Base-by-base conservation (phyloP, 2,329 filamentous ascomycete species). In the Podosphaera xanthii region DNA sequence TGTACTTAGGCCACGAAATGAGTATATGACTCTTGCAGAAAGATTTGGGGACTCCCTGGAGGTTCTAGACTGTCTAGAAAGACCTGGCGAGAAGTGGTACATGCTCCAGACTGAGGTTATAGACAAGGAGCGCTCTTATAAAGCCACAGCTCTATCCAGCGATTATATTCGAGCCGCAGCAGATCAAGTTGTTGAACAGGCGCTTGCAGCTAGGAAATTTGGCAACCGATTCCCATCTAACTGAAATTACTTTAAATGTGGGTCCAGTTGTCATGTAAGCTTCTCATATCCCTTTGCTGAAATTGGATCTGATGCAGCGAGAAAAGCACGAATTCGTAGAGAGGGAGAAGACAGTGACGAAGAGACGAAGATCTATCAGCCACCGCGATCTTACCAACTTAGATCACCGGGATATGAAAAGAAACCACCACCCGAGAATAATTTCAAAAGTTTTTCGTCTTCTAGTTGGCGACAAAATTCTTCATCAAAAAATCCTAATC, bases 11-110 rank as follows among this genome's bases (percentile, higher is more conserved):
- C 22, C 22, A 22, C 22, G 22, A 22, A 22, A 22, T 22, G 22
- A 22, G 22, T 56, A 56, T 22, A 56, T 56, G 53, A 22, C n/a
- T 9, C 12, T 56, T 38, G 53, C 53, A 38, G 58, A 85, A 82
- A 65, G 82, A 82, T 63, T 97, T 91, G 69, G 92, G 97, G 71
- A 85, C 94, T 70, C 80, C 92, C 71, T 97, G 92, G 22, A n/a
- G 7, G 35, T 56, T 40, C 5, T 38, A 22, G 53, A 56, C 4
- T 36, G 33, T 56, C 53, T 56, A 38, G 53, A 56, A 3, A 56
- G 53, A 9, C 10, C 42, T 38, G 53, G 42, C 33, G 53, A 56
- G n/a, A 56, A 56, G 53, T 56, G 53, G 53, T 56, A 40, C 10
- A 30, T 22, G 22, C 22, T 22, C 22, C 22, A 22, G 22, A 22